Percentiles rank a stretch among this genome's conserved stretches.
These are phyloP conservation scores for Coelastrella sp. DNA, from an alignment of 139 green algal genomes.

Conservation along the genomic window DNA sequence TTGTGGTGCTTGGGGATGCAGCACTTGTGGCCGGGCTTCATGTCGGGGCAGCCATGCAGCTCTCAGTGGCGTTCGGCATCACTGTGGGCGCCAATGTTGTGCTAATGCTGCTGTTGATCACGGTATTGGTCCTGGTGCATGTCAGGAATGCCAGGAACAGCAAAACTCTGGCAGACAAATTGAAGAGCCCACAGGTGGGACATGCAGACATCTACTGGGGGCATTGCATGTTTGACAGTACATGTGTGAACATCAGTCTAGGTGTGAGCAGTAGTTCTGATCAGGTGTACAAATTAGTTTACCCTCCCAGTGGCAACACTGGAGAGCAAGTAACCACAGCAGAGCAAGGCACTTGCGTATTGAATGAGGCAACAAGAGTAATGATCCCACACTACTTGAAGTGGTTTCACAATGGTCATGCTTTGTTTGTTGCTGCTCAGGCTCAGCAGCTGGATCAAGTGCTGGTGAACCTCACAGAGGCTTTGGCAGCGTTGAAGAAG, in stretches of 20 bases:
- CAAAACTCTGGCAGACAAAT: background rate
- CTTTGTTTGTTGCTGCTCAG: background rate
- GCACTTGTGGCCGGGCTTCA: slow-evolving; percentile 31
- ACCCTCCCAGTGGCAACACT: too few species aligned
- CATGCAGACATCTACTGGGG: too few species aligned
- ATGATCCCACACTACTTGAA: too few species aligned
- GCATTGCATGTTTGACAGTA: too few species aligned
- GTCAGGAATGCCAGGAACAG: background rate
- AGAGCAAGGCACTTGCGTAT: too few species aligned
- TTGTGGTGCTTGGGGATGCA: slow-evolving; percentile 19
- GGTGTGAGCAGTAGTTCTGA: too few species aligned
- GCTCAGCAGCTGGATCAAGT: slow-evolving; percentile 37
- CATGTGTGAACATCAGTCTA: too few species aligned
- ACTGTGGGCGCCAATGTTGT: slow-evolving; percentile 17
- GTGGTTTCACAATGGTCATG: background rate
- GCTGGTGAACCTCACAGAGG: background rate
- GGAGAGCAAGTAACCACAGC: background rate
- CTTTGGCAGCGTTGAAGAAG: background rate
- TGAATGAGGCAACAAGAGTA: too few species aligned
- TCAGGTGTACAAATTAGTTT: too few species aligned
- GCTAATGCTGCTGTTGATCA: slow-evolving; percentile 25
- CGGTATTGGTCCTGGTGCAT: slow-evolving; percentile 9
- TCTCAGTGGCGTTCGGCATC: slow-evolving; percentile 18
- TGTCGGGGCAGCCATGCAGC: background rate
- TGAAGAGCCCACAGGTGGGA: slow-evolving; percentile 13